Percentiles rank a stretch among this genome's conserved stretches.
Evolutionary conservation across 345 rosid species (phyloP).

Genomic region (Raphanus sativus): DNA sequence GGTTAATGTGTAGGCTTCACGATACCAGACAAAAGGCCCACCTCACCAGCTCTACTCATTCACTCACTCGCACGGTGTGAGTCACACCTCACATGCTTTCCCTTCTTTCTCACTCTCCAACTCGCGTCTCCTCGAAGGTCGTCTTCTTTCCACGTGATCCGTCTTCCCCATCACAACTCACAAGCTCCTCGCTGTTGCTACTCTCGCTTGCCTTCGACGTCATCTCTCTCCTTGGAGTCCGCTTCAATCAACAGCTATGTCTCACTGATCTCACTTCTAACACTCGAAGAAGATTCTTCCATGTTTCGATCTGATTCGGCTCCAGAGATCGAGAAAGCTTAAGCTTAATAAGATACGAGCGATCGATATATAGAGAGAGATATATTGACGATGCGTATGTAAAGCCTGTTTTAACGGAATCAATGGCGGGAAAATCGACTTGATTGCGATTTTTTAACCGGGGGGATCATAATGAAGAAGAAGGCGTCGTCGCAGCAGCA

Average conservation of each 20-base stretch:
- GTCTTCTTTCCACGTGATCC: slow-evolving; percentile 34
- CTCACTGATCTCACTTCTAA: not conserved
- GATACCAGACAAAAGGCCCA: slow-evolving; percentile 29
- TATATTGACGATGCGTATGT: not conserved
- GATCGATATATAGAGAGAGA: not conserved
- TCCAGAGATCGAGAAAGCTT: slow-evolving; percentile 27
- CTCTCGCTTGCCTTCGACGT: slow-evolving; percentile 26
- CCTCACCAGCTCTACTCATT: slow-evolving; percentile 23
- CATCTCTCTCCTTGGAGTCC: slow-evolving; percentile 3
- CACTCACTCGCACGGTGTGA: too few species aligned
- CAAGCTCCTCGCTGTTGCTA: slow-evolving; percentile 1
- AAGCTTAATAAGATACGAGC: not conserved
- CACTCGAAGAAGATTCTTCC: slow-evolving; percentile 13
- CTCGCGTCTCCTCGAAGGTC: not conserved
- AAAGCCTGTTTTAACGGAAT: not conserved
- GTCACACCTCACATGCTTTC: not conserved
- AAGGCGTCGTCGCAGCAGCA: slow-evolving; percentile 54
- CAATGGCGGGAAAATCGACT: slow-evolving; percentile 36
- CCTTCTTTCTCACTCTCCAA: slow-evolving; percentile 31
- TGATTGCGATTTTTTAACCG: slow-evolving; percentile 5
- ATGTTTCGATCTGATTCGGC: slow-evolving; percentile 29
- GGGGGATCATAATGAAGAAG: slow-evolving; percentile 66
- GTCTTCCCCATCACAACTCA: slow-evolving; percentile 34
- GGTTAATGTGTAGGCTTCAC: slow-evolving; percentile 9
- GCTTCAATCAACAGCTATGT: slow-evolving; percentile 15